Percentiles rank a stretch among this genome's conserved stretches.
phyloP scores from a whole-genome alignment of 768 basidiomycete species.

The Amanita jacksonii region DNA sequence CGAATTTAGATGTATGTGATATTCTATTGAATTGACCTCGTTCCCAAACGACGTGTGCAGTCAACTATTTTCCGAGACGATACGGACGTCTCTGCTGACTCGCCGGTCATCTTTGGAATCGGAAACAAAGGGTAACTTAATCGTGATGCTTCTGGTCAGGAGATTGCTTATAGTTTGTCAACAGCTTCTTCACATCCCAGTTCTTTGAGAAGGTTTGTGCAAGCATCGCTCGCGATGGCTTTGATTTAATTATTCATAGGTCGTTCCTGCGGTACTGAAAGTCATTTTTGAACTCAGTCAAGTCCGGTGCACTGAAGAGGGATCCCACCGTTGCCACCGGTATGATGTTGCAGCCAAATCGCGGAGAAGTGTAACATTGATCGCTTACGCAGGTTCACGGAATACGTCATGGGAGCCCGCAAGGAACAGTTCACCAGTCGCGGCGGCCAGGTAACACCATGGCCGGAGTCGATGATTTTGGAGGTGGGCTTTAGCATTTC shows the following conservation, averaged over 20 bases:
- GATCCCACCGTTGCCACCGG: conserved; percentile 30
- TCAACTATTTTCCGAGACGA: conserved; percentile 15
- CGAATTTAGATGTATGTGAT: conserved; percentile 30
- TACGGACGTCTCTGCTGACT: conserved; percentile 12
- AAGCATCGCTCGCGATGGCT: background rate
- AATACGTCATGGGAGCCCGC: conserved; percentile 22
- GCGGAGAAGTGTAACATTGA: background rate
- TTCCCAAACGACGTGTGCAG: conserved; percentile 15
- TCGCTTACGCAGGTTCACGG: conserved; percentile 21
- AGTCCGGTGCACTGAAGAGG: conserved; percentile 27
- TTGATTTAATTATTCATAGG: conserved; percentile 18
- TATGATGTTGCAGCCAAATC: conserved; percentile 12
- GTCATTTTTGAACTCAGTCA: conserved; percentile 35
- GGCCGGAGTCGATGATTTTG: conserved; percentile 34
- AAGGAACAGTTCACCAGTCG: conserved; percentile 26
- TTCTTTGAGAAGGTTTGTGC: conserved; percentile 5
- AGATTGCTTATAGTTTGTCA: background rate
- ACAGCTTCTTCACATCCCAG: conserved; percentile 8
- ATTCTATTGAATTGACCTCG: background rate
- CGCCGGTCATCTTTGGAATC: conserved; percentile 23
- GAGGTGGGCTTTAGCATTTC: conserved; percentile 17
- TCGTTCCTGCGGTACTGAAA: conserved; percentile 33
- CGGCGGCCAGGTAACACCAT: conserved; percentile 29
- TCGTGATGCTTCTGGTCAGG: too few relatives aligned
- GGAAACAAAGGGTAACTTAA: conserved; percentile 20